Base-by-base conservation (phyloP, 306 rosid genomes). In the Corylus heterophylla region DNA sequence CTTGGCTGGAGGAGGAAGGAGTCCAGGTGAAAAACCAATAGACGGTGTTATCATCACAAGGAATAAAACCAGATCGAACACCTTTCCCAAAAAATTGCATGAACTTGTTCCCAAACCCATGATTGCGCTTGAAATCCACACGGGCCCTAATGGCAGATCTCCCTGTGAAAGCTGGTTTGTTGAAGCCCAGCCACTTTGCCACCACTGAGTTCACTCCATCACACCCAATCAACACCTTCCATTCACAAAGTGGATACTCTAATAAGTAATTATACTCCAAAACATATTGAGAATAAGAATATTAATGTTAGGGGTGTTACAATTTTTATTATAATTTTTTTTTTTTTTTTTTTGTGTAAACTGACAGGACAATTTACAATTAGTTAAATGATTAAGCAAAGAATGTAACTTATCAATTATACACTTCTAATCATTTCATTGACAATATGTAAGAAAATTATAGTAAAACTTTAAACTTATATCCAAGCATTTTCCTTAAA, bases 171-270 rank as follows among this genome's bases (percentile, higher is more conserved):
- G 81, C 54, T 0, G 93, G 85, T 29, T 79, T 75, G 58, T 88
- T 87, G 67, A 94, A 89, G 45, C 93, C 94, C 8, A 94, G 69
- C 92, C 94, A 90, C 80, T 85, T 88, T 39, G 91, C 90, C 12
- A 92, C 98, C 61, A 78, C 18, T 0, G 98, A 92, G 83, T 94
- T 94, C 52, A 94, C 91, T 82, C 98, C 94, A 84, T 94, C 98
- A 79, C 91, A 88, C 17, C 97, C 98, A 35, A 94, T 82, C 78
- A 92, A 78, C 31, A 87, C 94, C 97, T 92, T 66, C 27, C 20
- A 54, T 73, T 59, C 73, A 61, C 74, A 71, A 69, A 48, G 61
- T 11, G 1, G 2, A 59, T 66, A 25, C 39, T 54, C 37, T 22
- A 74, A 13, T 58, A 76, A 52, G 31, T n/a, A 72, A 56, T 67